phyloP scores from a whole-genome alignment of 2,329 filamentous ascomycete species.

The Fusarium decemcellulare region DNA sequence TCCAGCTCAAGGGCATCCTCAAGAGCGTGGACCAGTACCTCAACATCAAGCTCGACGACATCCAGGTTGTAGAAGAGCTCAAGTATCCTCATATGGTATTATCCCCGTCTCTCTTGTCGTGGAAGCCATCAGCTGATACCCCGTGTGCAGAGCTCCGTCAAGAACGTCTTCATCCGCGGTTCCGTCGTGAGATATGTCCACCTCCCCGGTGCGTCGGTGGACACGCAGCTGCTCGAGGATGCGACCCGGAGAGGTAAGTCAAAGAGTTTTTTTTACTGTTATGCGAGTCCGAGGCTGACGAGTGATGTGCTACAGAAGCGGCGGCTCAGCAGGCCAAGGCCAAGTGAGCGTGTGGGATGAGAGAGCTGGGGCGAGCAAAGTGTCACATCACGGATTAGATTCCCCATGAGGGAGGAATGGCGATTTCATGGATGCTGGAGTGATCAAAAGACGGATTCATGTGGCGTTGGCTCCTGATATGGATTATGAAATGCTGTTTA shows the following conservation, averaged over 20 bases:
- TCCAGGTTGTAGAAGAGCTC: constrained; percentile 91
- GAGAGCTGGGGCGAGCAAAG: constrained; percentile 7
- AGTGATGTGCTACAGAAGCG: constrained; percentile 60
- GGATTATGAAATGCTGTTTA: constrained; percentile 47
- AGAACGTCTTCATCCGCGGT: constrained; percentile 96
- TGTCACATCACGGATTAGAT: constrained; percentile 17
- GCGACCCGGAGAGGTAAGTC: constrained; percentile 85
- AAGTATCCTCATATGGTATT: constrained; percentile 97
- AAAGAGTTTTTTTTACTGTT: background rate
- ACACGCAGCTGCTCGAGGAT: constrained; percentile 90
- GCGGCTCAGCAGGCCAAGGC: constrained; percentile 71
- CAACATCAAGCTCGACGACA: constrained; percentile 99
- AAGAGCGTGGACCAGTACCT: constrained; percentile 99
- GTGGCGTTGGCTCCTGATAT: constrained; percentile 48
- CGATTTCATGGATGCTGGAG: constrained; percentile 35
- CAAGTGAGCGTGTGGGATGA: constrained; percentile 55
- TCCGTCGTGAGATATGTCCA: constrained; percentile 95
- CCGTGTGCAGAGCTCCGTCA: constrained; percentile 75
- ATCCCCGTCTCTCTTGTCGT: no score
- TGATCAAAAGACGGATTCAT: constrained; percentile 38
- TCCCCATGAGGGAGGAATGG: constrained; percentile 18
- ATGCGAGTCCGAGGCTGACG: constrained; percentile 18
- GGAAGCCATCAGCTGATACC: no score
- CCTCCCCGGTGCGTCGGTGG: constrained; percentile 84
- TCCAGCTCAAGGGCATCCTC: constrained; percentile 93